Base-by-base conservation (phyloP, 768 basidiomycete species). In the Pseudohyphozyma bogoriensis region DNA sequence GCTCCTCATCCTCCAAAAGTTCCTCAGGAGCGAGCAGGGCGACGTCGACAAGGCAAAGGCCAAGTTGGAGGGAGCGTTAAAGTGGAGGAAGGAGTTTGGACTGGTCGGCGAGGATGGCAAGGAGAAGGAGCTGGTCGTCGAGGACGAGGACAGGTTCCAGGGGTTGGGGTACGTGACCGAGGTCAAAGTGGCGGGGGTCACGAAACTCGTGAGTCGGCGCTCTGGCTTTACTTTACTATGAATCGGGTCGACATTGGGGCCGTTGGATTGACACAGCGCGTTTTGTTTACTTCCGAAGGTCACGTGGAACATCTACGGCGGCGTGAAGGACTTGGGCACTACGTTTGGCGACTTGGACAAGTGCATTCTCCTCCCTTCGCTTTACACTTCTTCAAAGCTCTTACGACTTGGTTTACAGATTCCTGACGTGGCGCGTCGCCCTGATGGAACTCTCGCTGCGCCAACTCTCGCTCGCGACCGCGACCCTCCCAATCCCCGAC, bases 271-370 rank as follows among this genome's bases (percentile, higher is more conserved):
- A 4, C 18, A 28, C 49, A 22, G 2, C 10, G 16, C 16, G 5
- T 24, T 24, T 15, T 24, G 33, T n/a, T 20, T 24, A 31, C 22
- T 37, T 18, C 15, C 18, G n/a, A 10, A 33, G 2, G 59, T 59
- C 4, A 59, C 63, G 39, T 67, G 59, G 59, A 67, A 67, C 42
- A 52, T 67, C 4, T 67, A 64, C 46, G 66, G 66, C 16, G 59
- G 55, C 13, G 63, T 62, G 7, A 64, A 64, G 46, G 57, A 59
- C 28, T 28, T 54, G 11, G 50, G 61, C 36, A 39, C 32, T n/a
- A 51, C 58, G 24, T 67, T 67, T 28, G 57, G 57, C 6, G 63
- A 67, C 47, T 50, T 64, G 4, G 51, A 67, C 16, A 33, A 42
- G 63, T 64, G 22, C 26, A 47, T 57, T 49, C 28, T 56, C 29